Base-by-base conservation (phyloP, 2,329 filamentous ascomycete genomes). In the Escovopsis sp. region DNA sequence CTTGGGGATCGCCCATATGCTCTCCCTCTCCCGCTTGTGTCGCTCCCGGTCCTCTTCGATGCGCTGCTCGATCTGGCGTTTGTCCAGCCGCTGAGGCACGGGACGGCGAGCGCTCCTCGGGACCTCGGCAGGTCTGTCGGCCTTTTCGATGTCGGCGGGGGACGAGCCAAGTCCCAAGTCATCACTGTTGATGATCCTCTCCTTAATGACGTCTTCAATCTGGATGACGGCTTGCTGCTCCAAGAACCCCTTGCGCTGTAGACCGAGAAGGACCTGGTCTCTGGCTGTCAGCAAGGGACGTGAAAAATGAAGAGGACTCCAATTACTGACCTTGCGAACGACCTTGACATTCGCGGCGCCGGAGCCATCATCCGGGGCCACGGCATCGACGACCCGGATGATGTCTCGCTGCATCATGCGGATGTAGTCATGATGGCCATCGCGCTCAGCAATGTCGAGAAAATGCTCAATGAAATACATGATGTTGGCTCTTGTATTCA, bases 391-490 rank as follows among this genome's bases (percentile, higher is more conserved):
- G 8, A 98, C 83, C 9, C 84, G 74, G 32, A 93, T 71, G 35
- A 98, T 94, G 58, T 98, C 91, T 38, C 88, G 73, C 62, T 94
- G 85, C 65, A 98, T 85, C 86, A 96, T 95, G 41, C 82, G 77
- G 26, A 95, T 79, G 57, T 94, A 98, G 48, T 85, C 80, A 42
- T 74, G 65, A 52, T 91, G 80, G 48, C 78, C 75, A 50, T 86
- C 84, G 50, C 79, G 82, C 48, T 77, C 73, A 19, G 86, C 84
- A 64, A 86, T 72, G 58, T 96, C 89, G 58, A 93, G 84, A 51
- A 98, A 85, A 52, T 89, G 83, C 57, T 96, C 89, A 56, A 98
- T 82, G 63, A 98, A 98, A 64, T 94, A 98, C 83, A 98, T 94
- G 60, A 98, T 96, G 59, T 98, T 98, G 45, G 91, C 93, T 47